Conservation (phyloP, 805 yeast genomes). For the Saccharomycopsis fibuligera region DNA sequence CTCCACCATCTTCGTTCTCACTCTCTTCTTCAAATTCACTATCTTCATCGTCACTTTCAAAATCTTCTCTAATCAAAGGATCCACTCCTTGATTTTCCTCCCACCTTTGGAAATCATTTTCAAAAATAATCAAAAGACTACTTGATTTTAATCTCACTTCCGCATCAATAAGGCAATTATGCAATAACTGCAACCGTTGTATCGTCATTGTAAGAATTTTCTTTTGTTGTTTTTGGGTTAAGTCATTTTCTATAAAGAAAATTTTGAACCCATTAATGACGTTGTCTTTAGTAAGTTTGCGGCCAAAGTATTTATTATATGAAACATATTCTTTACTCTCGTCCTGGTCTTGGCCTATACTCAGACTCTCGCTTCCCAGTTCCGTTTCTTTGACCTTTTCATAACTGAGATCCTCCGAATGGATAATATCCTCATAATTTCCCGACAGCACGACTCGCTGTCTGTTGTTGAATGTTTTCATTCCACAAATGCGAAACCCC, state of each 20-base stretch:
- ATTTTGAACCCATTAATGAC: conserved; percentile 39
- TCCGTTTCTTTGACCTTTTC: too few relatives aligned
- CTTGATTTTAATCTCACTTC: conserved; percentile 67
- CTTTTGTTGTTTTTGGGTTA: conserved; percentile 30
- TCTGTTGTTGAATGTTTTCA: conserved; percentile 45
- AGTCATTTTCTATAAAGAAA: conserved; percentile 37
- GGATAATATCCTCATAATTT: conserved; percentile 14
- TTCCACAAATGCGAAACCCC: conserved; percentile 80
- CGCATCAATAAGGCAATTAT: conserved; percentile 53
- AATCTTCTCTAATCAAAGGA: conserved; percentile 31
- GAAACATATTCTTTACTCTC: conserved; percentile 32
- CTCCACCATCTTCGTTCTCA: neutral
- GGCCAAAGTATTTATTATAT: conserved; percentile 68
- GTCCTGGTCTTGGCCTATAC: neutral
- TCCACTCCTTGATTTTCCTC: conserved; percentile 33
- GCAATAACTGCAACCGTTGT: conserved; percentile 58
- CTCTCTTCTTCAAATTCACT: conserved; percentile 27
- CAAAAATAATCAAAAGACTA: conserved; percentile 68
- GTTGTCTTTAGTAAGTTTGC: conserved; percentile 41
- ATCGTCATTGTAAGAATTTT: conserved; percentile 41
- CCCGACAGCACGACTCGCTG: neutral
- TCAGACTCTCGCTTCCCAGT: conserved; percentile 22
- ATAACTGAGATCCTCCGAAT: too few relatives aligned
- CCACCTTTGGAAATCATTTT: conserved; percentile 58
- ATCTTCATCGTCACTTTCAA: conserved; percentile 30